phyloP scores from a whole-genome alignment of 2,329 filamentous ascomycete genomes.

The Penicillium sclerotigenum region DNA sequence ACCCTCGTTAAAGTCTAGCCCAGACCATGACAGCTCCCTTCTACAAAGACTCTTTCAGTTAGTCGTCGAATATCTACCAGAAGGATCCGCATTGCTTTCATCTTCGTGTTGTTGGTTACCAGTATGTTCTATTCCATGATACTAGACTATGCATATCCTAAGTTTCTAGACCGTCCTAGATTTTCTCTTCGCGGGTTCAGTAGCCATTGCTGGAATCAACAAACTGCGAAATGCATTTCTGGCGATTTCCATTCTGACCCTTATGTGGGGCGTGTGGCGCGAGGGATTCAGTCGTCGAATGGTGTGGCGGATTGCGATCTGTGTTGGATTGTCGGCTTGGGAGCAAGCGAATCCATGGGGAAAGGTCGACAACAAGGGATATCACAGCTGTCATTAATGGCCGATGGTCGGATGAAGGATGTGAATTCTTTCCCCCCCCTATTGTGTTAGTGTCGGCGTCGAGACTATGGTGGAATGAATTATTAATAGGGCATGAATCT shows the following conservation, averaged over 20 bases:
- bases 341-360: constrained; percentile 7
- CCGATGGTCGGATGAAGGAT: neutral
- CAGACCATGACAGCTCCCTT: neutral
- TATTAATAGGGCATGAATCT: neutral
- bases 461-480: neutral
- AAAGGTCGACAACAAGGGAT: neutral
- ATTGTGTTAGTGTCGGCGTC: neutral
- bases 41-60: neutral
- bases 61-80: constrained; percentile 8
- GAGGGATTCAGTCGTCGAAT: constrained; percentile 16
- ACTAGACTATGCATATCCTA: neutral
- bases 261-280: constrained; percentile 9
- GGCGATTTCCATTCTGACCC: constrained; percentile 12
- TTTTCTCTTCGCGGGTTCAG: constrained; percentile 17
- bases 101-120: constrained; percentile 17
- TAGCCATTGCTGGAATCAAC: constrained; percentile 14
- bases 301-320: constrained; percentile 13
- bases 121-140: constrained; percentile 1
- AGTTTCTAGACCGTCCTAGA: constrained; percentile 13
- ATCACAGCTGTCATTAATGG: constrained; percentile 17
- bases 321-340: constrained; percentile 14
- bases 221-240: constrained; percentile 13
- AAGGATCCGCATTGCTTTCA: constrained; percentile 16
- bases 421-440: too few species aligned
- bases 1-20: neutral